Evolutionary conservation across 306 rosid genomes (phyloP).

Genomic region (Quercus suber): DNA sequence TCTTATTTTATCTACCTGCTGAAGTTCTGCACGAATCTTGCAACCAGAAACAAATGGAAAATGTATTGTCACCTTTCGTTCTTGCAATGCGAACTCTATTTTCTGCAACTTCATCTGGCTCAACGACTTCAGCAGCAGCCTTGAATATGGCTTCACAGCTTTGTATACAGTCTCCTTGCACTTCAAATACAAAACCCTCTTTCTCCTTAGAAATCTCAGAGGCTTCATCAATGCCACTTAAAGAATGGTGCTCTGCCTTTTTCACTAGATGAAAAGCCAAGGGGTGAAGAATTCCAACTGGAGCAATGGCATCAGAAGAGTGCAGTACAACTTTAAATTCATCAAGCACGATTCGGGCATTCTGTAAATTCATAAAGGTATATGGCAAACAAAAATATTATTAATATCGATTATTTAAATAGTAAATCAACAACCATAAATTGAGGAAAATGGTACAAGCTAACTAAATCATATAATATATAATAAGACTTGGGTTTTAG

Average conservation of each 20-base stretch:
- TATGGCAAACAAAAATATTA: slow-evolving; percentile 7
- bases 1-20: slow-evolving; percentile 34
- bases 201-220: slow-evolving; percentile 31
- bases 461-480: slow-evolving; percentile 1
- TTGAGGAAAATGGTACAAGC: neutral
- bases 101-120: slow-evolving; percentile 32
- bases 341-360: slow-evolving; percentile 77
- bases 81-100: slow-evolving; percentile 64
- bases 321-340: slow-evolving; percentile 74
- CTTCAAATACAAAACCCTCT: slow-evolving; percentile 62
- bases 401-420: slow-evolving; percentile 1
- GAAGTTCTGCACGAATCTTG: slow-evolving; percentile 54
- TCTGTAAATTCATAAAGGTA: slow-evolving; percentile 45
- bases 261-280: slow-evolving; percentile 79
- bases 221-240: slow-evolving; percentile 32
- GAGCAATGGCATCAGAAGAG: slow-evolving; percentile 88
- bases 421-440: neutral
- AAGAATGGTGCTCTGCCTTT: slow-evolving; percentile 41
- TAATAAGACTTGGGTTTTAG: no score
- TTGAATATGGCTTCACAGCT: slow-evolving; percentile 34
- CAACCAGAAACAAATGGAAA: slow-evolving; percentile 79
- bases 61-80: slow-evolving; percentile 52
- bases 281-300: slow-evolving; percentile 90
- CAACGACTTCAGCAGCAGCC: slow-evolving; percentile 36
- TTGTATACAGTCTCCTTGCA: slow-evolving; percentile 47